phyloP scores from a whole-genome alignment of 2,329 filamentous ascomycete genomes.

The Monilinia aucupariae region DNA sequence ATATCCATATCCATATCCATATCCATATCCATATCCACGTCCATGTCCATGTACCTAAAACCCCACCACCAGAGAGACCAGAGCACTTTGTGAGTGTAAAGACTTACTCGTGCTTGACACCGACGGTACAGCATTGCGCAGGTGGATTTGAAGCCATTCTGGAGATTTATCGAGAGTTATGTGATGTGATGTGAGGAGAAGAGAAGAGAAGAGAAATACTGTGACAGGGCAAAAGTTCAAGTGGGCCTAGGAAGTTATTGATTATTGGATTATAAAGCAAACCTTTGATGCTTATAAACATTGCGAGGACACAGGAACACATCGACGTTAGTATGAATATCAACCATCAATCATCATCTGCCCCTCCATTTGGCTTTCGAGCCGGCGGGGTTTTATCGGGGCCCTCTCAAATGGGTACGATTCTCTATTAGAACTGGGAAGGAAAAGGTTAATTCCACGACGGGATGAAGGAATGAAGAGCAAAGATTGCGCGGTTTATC shows the following conservation, averaged over 20 bases:
- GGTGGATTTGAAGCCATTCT: constrained; percentile 36
- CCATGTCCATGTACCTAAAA: neutral
- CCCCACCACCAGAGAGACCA: neutral
- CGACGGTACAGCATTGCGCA: constrained; percentile 34
- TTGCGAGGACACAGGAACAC: neutral
- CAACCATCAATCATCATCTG: neutral
- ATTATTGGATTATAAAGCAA: neutral
- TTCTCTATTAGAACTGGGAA: neutral
- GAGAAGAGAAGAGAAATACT: neutral
- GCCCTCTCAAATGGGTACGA: neutral
- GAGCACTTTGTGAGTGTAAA: constrained; percentile 2
- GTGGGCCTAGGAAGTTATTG: neutral
- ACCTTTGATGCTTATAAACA: neutral
- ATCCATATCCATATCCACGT: too few relatives aligned
- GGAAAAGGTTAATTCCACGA: neutral
- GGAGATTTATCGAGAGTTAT: neutral
- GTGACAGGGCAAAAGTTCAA: neutral
- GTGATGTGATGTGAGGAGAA: too few relatives aligned
- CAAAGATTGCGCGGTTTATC: neutral
- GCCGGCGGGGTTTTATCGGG: neutral
- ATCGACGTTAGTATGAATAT: too few relatives aligned
- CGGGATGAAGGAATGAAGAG: neutral
- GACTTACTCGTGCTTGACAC: constrained; percentile 34
- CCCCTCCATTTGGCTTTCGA: neutral
- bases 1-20: too few relatives aligned